A percentile compares a stretch with the other conserved stretches of the same genome.
These are phyloP conservation scores for Paramecium octaurelia DNA, from an alignment of 73 alveolate species.

Conservation along the genomic window DNA sequence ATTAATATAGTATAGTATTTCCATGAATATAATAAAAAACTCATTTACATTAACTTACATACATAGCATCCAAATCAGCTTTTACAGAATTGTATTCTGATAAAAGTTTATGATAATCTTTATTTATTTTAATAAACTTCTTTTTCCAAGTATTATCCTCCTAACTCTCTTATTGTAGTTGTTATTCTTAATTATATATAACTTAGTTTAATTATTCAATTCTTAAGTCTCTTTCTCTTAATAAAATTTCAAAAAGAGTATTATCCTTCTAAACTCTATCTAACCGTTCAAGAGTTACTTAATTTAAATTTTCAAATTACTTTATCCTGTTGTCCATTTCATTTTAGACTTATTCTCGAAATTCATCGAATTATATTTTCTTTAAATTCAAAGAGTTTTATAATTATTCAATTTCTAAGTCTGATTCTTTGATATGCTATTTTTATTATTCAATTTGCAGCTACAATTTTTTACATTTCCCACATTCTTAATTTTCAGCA, in stretches of 20 bases:
- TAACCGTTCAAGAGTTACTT: background rate
- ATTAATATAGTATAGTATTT: background rate
- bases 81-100: background rate
- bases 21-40: background rate
- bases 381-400: background rate
- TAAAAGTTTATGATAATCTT: background rate
- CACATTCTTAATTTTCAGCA: background rate
- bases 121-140: background rate
- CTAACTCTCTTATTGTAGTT: background rate
- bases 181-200: background rate
- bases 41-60: background rate
- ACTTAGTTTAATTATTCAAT: background rate
- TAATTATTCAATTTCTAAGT: background rate
- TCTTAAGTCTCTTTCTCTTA: background rate
- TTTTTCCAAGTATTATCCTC: conserved; percentile 12
- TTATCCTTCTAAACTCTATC: conserved; percentile 14
- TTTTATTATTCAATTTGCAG: background rate
- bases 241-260: background rate
- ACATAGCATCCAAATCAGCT: conserved; percentile 14
- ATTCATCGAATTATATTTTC: background rate
- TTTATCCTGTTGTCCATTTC: background rate
- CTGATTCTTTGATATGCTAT: background rate
- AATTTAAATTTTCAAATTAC: background rate
- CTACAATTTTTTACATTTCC: background rate
- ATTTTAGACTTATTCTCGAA: background rate